Conservation (phyloP, 176 grass and related monocot genomes). For the Saccharum officinarum region DNA sequence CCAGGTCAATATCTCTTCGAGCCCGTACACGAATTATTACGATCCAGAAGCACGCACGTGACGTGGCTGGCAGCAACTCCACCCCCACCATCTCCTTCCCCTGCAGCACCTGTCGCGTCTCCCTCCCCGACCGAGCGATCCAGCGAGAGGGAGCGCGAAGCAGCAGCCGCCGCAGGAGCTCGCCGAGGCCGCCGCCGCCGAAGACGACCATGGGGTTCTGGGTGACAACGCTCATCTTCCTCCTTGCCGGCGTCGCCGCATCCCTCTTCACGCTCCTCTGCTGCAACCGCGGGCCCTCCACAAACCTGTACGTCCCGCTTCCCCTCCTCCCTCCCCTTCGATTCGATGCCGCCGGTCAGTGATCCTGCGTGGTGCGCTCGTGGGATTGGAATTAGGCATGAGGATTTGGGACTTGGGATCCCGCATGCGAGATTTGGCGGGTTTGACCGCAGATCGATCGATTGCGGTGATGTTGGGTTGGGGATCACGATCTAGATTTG, state of each 20-base stretch:
- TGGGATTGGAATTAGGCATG: background rate
- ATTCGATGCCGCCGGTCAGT: background rate
- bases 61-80: conserved; percentile 20
- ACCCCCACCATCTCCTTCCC: background rate
- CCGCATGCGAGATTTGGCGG: background rate
- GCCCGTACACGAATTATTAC: no score
- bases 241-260: conserved; percentile 49
- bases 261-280: conserved; percentile 52
- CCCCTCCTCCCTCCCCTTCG: background rate
- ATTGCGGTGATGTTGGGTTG: background rate
- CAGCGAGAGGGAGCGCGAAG: background rate
- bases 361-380: background rate
- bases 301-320: conserved; percentile 50
- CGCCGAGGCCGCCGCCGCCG: background rate
- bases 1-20: no score
- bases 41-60: background rate
- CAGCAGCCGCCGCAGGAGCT: background rate
- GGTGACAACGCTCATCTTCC: conserved; percentile 62
- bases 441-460: conserved; percentile 34
- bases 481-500: conserved; percentile 27
- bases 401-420: background rate
- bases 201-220: conserved; percentile 52
- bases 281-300: conserved; percentile 69
- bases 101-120: background rate
- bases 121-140: conserved; percentile 8